Evolutionary conservation across 345 rosid species (phyloP).

Genomic region (Noccaea caerulescens): DNA sequence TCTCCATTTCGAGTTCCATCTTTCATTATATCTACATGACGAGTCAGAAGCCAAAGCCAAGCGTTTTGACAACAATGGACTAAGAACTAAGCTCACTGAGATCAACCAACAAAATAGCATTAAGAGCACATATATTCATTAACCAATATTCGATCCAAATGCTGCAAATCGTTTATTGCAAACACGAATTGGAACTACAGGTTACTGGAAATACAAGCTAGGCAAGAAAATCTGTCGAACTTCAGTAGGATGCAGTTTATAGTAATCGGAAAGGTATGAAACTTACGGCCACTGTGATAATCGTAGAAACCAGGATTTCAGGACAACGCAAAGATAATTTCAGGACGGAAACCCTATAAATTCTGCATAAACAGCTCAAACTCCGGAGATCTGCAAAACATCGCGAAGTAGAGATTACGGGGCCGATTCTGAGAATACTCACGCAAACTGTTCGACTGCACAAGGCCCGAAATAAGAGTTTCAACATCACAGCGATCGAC

Average conservation of each 20-base stretch:
- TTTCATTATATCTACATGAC: background rate
- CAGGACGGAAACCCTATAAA: conserved; percentile 17
- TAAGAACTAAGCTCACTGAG: conserved; percentile 7
- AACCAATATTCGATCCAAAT: background rate
- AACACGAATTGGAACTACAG: conserved; percentile 17
- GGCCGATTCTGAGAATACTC: background rate
- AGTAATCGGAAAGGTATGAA: background rate
- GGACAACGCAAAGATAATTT: background rate
- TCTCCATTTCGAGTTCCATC: background rate
- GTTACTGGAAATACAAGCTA: conserved; percentile 14
- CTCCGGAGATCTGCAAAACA: conserved; percentile 1
- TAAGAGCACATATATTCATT: background rate
- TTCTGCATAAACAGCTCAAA: conserved; percentile 9
- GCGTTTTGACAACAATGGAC: background rate
- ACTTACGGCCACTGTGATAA: background rate
- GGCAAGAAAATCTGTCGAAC: background rate
- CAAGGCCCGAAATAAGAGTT: conserved; percentile 10
- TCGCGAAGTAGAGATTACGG: background rate
- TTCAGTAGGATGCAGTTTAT: conserved; percentile 15
- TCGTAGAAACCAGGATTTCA: background rate
- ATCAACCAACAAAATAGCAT: conserved; percentile 14
- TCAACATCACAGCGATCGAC: conserved; percentile 17
- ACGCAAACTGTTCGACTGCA: background rate
- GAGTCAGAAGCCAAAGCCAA: conserved; percentile 10
- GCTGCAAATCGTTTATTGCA: conserved; percentile 3